Evolutionary conservation across 208 protist genomes (phyloP).

Genomic region (Lotmaria passim): DNA sequence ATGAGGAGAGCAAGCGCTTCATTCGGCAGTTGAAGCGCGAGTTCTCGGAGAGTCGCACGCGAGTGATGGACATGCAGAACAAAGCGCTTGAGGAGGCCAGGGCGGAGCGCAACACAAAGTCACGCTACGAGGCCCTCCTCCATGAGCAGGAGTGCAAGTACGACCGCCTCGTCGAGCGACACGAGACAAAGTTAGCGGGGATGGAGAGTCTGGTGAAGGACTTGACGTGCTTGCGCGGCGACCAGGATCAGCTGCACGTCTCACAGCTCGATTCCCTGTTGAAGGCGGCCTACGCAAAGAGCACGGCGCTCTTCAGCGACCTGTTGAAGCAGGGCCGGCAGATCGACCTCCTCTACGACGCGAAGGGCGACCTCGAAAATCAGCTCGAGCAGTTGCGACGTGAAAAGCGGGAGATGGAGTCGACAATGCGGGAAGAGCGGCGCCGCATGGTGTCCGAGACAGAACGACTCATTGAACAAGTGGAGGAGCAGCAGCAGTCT

Average conservation of each 20-base stretch:
- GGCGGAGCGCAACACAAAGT: constrained; percentile 49
- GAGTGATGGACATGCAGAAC: constrained; percentile 88
- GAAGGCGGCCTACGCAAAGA: constrained; percentile 87
- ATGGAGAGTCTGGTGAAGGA: constrained; percentile 83
- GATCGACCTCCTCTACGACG: constrained; percentile 73
- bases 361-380: constrained; percentile 57
- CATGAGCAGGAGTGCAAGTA: constrained; percentile 71
- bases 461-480: constrained; percentile 77
- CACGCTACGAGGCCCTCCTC: constrained; percentile 63
- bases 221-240: constrained; percentile 63
- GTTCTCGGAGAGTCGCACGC: constrained; percentile 77
- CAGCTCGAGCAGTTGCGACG: constrained; percentile 69
- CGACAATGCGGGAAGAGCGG: constrained; percentile 65
- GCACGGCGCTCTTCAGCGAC: constrained; percentile 84
- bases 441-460: constrained; percentile 63
- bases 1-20: constrained; percentile 89
- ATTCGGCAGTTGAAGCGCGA: constrained; percentile 91
- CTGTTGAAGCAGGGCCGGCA: constrained; percentile 77
- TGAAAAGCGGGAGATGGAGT: constrained; percentile 71
- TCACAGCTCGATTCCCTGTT: constrained; percentile 82
- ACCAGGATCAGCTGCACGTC: constrained; percentile 69
- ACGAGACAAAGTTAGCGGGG: constrained; percentile 66
- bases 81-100: constrained; percentile 64
- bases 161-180: constrained; percentile 53
- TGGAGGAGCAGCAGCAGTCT: constrained; percentile 83